A percentile compares a stretch with the other conserved stretches of the same genome.
Evolutionary conservation across 2,329 filamentous ascomycete species (phyloP).

Genomic region (Alternaria arbusti): DNA sequence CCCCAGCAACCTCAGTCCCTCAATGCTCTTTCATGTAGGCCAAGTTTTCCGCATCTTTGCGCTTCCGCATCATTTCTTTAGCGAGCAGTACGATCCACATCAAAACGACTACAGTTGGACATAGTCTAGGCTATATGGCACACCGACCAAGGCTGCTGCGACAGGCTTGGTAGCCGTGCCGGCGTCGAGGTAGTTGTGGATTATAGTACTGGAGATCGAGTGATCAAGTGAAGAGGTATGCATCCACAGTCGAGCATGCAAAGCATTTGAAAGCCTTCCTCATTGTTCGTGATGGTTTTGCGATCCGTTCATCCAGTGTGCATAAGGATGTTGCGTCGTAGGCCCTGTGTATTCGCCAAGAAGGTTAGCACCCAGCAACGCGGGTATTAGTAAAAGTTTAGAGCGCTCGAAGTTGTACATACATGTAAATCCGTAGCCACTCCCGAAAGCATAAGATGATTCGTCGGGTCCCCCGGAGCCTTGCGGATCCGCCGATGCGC

Average conservation of each 20-base stretch:
- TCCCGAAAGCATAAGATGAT: background rate
- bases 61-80: background rate
- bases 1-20: too few species aligned
- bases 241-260: background rate
- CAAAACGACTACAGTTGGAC: background rate
- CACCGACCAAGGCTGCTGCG: background rate
- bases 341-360: slow-evolving; percentile 19
- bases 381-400: background rate
- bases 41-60: background rate
- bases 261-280: background rate
- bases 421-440: slow-evolving; percentile 24
- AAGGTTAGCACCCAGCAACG: slow-evolving; percentile 26
- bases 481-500: background rate
- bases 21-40: background rate
- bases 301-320: slow-evolving; percentile 16
- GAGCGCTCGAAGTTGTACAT: background rate
- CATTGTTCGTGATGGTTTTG: background rate
- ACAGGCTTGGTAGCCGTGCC: background rate
- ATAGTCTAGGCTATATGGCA: background rate
- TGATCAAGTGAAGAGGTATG: background rate
- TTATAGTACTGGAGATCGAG: background rate
- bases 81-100: background rate
- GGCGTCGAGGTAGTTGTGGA: background rate
- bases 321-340: slow-evolving; percentile 22
- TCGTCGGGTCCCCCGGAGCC: background rate